Evolutionary conservation across 2,329 filamentous ascomycete species (phyloP).

Genomic region (Chrysoporthe deuterocubensis): DNA sequence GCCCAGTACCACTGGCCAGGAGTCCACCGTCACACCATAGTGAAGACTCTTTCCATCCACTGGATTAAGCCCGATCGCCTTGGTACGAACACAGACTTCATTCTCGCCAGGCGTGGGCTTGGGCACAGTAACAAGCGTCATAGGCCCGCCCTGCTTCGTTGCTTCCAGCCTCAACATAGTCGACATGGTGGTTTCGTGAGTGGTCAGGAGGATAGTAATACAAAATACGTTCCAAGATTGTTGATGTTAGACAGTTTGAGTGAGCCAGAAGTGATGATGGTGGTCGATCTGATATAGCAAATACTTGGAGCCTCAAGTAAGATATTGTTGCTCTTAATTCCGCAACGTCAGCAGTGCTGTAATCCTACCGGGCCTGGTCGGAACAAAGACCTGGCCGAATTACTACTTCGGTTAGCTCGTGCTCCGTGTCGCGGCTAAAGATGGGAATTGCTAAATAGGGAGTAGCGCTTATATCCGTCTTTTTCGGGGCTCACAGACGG

Average conservation of each 20-base stretch:
- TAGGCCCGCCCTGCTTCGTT: constrained; percentile 13
- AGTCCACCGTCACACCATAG: constrained; percentile 34
- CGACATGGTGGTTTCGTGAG: neutral
- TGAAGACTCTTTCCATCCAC: constrained; percentile 41
- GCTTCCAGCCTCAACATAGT: constrained; percentile 11
- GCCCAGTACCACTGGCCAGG: constrained; percentile 41
- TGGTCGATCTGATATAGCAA: too few relatives aligned
- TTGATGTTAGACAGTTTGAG: too few relatives aligned
- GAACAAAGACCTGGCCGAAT: neutral
- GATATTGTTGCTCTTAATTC: neutral
- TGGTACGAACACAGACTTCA: constrained; percentile 40
- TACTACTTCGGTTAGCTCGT: neutral
- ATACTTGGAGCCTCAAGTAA: too few relatives aligned
- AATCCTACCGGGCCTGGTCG: neutral
- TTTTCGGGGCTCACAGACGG: neutral
- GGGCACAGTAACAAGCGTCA: constrained; percentile 24
- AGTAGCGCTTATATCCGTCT: neutral
- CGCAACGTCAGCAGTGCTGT: neutral
- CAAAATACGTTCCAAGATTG: too few relatives aligned
- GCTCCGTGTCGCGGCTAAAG: neutral
- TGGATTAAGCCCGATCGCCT: constrained; percentile 40
- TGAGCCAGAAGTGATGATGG: too few relatives aligned
- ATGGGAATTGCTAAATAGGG: too few relatives aligned
- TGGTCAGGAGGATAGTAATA: neutral
- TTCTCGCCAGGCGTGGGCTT: constrained; percentile 33